Percentiles rank a stretch among this genome's conserved stretches.
phyloP scores from a whole-genome alignment of 1,284 basidiomycete species.

The Leccinum fuscescens region DNA sequence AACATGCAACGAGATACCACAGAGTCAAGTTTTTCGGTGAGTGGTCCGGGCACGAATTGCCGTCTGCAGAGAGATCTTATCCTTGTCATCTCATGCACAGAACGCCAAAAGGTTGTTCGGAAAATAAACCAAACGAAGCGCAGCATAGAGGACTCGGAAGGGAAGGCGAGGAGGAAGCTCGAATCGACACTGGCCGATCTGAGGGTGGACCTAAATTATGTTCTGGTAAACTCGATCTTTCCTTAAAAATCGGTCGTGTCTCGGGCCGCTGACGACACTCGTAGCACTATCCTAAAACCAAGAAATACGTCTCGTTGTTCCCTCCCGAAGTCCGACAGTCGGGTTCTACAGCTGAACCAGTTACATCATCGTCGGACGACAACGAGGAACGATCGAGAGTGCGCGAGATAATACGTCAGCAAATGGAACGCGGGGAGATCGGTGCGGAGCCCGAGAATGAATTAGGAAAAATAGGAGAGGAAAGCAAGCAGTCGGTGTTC shows the following conservation, averaged over 20 bases:
- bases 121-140: slow-evolving; percentile 67
- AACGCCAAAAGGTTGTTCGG: slow-evolving; percentile 77
- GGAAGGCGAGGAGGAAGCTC: slow-evolving; percentile 42
- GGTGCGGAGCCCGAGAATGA: slow-evolving; percentile 60
- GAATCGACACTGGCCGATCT: slow-evolving; percentile 54
- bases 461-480: slow-evolving; percentile 20
- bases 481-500: slow-evolving; percentile 13
- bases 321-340: slow-evolving; percentile 60
- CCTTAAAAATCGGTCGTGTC: background rate
- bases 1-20: slow-evolving; percentile 75
- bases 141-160: slow-evolving; percentile 39
- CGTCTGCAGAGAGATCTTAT: background rate
- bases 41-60: slow-evolving; percentile 23
- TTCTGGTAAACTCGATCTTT: slow-evolving; percentile 49
- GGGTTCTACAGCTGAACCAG: slow-evolving; percentile 21
- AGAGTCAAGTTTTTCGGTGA: slow-evolving; percentile 87
- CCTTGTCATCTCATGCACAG: slow-evolving; percentile 36
- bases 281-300: slow-evolving; percentile 76
- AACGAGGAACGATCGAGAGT: slow-evolving; percentile 56
- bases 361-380: slow-evolving; percentile 17
- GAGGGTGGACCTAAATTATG: slow-evolving; percentile 82
- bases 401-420: slow-evolving; percentile 54
- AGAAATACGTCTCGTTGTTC: slow-evolving; percentile 86
- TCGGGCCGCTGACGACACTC: slow-evolving; percentile 5
- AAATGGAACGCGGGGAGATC: slow-evolving; percentile 66